Base-by-base conservation (phyloP, 306 rosid species). In the Macrotyloma uniflorum region DNA sequence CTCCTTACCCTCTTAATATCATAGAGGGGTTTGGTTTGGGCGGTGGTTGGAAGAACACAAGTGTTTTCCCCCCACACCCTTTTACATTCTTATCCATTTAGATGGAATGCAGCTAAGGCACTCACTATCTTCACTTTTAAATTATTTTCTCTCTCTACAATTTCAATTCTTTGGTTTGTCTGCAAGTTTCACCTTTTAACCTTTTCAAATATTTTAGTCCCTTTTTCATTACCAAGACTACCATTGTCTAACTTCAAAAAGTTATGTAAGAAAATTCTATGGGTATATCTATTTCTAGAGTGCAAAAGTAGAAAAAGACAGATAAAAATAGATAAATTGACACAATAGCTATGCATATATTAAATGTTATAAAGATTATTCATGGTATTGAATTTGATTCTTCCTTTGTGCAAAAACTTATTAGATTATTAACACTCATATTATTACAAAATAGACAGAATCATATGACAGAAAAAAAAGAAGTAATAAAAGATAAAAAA, bases 11-110 rank as follows among this genome's bases (percentile, higher is more conserved):
- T 45, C 71, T 67, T 45, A 46, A 55, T 80, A 38, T 22, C 61
- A 83, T 86, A 85, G 77, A 79, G 79, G 84, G 82, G 62, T 78
- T 87, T 69, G 86, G 70, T 75, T 76, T 91, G 84, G 92, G 82
- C 75, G 85, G 91, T 91, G 95, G 96, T 93, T 93, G 86, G 65
- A 81, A 66, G 46, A 81, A 79, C 93, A 89, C 3, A 62, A 58
- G 58, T 82, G 83, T 83, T 86, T 75, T 77, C 73, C 87, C 73
- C 87, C 91, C 89, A 86, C 84, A 74, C 89, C 85, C 85, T 72
- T 43, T 63, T 81, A 8, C 67, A 67, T 83, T 74, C 87, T 80
- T 84, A 85, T 88, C 88, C 85, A 70, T 54, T 63, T 80, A 65
- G 28, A 64, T 80, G 51, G 72, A 81, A 79, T 77, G 83, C 85